phyloP scores from a whole-genome alignment of 345 rosid genomes.

The Ailanthus altissimus region DNA sequence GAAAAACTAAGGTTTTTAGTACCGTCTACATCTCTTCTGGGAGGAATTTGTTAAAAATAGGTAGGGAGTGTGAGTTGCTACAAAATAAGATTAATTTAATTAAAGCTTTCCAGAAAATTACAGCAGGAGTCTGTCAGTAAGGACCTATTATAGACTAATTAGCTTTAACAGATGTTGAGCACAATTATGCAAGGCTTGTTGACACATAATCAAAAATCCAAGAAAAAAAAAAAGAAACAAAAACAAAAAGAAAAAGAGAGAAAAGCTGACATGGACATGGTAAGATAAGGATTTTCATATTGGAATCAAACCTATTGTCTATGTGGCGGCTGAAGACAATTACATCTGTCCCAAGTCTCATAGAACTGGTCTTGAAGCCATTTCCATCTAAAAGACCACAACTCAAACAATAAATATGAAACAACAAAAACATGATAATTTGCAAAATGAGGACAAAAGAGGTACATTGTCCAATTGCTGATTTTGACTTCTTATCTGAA shows the following conservation, averaged over 20 bases:
- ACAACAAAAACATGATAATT: conserved; percentile 16
- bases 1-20: too few species aligned
- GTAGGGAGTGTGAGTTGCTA: not conserved
- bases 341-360: conserved; percentile 97
- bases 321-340: conserved; percentile 80
- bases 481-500: conserved; percentile 77
- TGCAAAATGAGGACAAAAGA: conserved; percentile 22
- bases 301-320: conserved; percentile 55
- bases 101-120: not conserved
- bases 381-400: conserved; percentile 78
- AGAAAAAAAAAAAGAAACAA: not conserved
- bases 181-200: not conserved
- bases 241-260: not conserved
- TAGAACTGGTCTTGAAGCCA: conserved; percentile 97
- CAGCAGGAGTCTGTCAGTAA: not conserved
- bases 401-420: conserved; percentile 24
- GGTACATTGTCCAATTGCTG: conserved; percentile 85
- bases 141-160: not conserved
- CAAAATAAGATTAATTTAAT: not conserved
- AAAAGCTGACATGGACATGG: conserved; percentile 3
- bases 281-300: conserved; percentile 1
- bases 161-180: not conserved
- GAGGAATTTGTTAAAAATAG: not conserved
- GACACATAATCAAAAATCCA: conserved; percentile 6
- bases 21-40: not conserved